These are phyloP conservation scores for Aureobasidium namibiae DNA, from an alignment of 2,329 filamentous ascomycete species.

Conservation along the genomic window DNA sequence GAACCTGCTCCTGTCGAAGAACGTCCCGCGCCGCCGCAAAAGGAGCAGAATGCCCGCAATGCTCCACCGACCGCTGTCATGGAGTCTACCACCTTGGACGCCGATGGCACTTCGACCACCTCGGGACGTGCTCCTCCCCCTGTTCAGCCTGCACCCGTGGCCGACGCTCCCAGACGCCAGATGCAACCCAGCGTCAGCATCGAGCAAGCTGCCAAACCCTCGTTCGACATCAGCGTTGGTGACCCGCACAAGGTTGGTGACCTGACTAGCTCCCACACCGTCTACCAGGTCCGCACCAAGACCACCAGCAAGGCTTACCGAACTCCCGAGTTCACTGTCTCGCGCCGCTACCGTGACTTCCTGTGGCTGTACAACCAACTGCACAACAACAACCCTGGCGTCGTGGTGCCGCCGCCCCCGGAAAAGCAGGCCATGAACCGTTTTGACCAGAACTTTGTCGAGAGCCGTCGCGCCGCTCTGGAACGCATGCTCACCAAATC, in stretches of 20 bases:
- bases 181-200: conserved; percentile 74
- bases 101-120: conserved; percentile 40
- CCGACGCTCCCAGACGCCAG: conserved; percentile 41
- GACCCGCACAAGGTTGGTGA: conserved; percentile 98
- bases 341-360: conserved; percentile 90
- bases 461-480: conserved; percentile 79
- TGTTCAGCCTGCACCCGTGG: conserved; percentile 41
- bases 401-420: conserved; percentile 89
- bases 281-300: conserved; percentile 93
- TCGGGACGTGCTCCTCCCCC: conserved; percentile 55
- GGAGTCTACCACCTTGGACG: conserved; percentile 64
- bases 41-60: conserved; percentile 43
- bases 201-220: conserved; percentile 88
- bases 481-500: conserved; percentile 99
- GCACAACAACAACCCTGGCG: conserved; percentile 87
- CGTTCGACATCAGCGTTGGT: conserved; percentile 82
- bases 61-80: conserved; percentile 49
- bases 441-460: conserved; percentile 95
- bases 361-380: conserved; percentile 95
- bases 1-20: conserved; percentile 41
- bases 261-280: conserved; percentile 92
- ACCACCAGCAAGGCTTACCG: conserved; percentile 95
- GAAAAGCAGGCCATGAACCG: conserved; percentile 96
- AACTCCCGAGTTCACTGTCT: conserved; percentile 86
- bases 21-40: conserved; percentile 56